Percentiles rank a stretch among this genome's conserved stretches.
Conservation (phyloP, 257 asterid genomes). For the Nicotiana paniculata region DNA sequence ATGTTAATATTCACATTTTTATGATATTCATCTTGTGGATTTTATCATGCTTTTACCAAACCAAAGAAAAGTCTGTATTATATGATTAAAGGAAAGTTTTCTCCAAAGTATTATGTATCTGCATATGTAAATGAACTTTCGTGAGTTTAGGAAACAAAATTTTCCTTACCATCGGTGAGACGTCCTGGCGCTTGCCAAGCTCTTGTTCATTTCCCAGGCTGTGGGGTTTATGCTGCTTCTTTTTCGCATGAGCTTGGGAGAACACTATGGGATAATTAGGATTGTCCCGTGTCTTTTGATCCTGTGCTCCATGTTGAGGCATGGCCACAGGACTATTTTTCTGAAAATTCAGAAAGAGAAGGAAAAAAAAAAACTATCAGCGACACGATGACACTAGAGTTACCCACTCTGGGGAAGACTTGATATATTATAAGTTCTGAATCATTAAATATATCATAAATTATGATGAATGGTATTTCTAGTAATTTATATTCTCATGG, state of each 20-base stretch:
- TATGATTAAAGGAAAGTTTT: background rate
- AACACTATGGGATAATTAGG: slow-evolving; percentile 37
- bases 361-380: background rate
- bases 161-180: slow-evolving; percentile 1
- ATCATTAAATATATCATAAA: background rate
- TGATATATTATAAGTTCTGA: background rate
- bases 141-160: background rate
- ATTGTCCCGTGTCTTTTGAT: slow-evolving; percentile 22
- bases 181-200: slow-evolving; percentile 6
- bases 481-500: background rate
- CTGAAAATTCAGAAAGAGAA: slow-evolving; percentile 7
- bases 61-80: background rate
- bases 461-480: no score
- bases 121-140: background rate
- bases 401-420: background rate
- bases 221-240: slow-evolving; percentile 31
- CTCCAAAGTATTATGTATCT: background rate
- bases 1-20: background rate
- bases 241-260: slow-evolving; percentile 32
- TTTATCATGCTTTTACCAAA: background rate
- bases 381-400: background rate
- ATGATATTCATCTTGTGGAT: background rate
- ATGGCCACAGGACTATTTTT: slow-evolving; percentile 22
- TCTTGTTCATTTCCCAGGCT: slow-evolving; percentile 41
- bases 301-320: slow-evolving; percentile 52